Conservation (phyloP, 441 rosid species). For the Rhodomyrtus psidioides region DNA sequence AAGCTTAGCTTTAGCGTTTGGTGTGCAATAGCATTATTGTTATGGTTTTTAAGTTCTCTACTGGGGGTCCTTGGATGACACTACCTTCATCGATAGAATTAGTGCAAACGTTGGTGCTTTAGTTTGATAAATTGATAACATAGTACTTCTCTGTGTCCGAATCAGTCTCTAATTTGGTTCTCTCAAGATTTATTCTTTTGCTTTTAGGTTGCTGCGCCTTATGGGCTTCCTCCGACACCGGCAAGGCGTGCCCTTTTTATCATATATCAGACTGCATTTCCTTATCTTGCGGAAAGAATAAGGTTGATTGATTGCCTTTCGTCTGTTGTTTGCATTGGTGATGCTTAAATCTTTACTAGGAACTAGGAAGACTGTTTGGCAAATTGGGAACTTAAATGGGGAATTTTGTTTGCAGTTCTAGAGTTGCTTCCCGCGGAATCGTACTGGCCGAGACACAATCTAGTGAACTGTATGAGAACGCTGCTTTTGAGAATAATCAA, state of each 20-base stretch:
- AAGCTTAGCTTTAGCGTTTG: neutral
- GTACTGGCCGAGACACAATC: constrained; percentile 48
- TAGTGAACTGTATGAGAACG: constrained; percentile 27
- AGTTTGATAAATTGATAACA: neutral
- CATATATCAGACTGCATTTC: constrained; percentile 68
- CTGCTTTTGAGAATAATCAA: constrained; percentile 20
- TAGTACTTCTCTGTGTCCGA: neutral
- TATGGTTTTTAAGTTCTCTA: neutral
- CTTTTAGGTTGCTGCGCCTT: constrained; percentile 62
- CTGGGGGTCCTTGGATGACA: neutral
- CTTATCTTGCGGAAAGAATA: constrained; percentile 84
- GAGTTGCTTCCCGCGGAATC: constrained; percentile 64
- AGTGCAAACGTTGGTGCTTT: neutral
- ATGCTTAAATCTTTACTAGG: neutral
- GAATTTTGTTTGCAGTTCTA: constrained; percentile 39
- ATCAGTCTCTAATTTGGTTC: neutral
- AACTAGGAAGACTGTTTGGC: neutral
- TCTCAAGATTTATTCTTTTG: constrained; percentile 4
- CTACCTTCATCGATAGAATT: neutral
- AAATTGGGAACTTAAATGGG: neutral
- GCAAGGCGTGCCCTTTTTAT: constrained; percentile 90
- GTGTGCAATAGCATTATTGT: neutral
- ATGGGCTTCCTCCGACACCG: constrained; percentile 83
- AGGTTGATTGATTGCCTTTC: constrained; percentile 31
- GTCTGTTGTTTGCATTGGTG: neutral